phyloP scores from a whole-genome alignment of 2,329 filamentous ascomycete genomes.

The Curvularia lunata region DNA sequence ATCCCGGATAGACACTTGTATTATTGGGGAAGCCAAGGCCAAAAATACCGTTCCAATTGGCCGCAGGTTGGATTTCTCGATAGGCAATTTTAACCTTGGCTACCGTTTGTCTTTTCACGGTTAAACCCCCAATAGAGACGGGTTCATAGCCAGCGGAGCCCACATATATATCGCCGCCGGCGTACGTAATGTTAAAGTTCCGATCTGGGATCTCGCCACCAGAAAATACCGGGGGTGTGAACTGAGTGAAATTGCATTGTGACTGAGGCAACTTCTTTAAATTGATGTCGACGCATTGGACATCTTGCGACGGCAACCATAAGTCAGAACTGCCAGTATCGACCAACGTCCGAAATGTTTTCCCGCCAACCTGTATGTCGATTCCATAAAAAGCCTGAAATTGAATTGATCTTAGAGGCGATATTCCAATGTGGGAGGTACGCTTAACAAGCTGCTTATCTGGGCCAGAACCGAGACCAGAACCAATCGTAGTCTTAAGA shows the following conservation, averaged over 20 bases:
- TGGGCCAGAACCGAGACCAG: not conserved
- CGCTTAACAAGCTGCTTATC: not conserved
- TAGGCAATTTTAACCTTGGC: not conserved
- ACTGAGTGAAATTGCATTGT: not conserved
- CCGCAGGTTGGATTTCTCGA: not conserved
- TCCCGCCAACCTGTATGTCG: not conserved
- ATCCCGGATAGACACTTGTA: not conserved
- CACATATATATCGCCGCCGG: not conserved
- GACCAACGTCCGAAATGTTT: not conserved
- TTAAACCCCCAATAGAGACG: not conserved
- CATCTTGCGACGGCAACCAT: not conserved
- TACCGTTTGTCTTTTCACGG: not conserved
- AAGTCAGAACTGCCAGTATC: not conserved
- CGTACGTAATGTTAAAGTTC: not conserved
- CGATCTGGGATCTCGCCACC: not conserved
- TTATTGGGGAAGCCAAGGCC: not conserved
- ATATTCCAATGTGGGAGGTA: not conserved
- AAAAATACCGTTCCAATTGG: not conserved
- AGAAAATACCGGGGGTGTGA: not conserved
- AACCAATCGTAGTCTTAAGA: not conserved
- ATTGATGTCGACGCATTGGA: not conserved
- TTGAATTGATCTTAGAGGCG: not conserved
- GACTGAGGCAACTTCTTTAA: not conserved
- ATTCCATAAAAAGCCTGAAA: not conserved
- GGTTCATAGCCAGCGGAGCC: not conserved